Conservation (phyloP, 2,329 filamentous ascomycete genomes). For the Diaporthe sp. region DNA sequence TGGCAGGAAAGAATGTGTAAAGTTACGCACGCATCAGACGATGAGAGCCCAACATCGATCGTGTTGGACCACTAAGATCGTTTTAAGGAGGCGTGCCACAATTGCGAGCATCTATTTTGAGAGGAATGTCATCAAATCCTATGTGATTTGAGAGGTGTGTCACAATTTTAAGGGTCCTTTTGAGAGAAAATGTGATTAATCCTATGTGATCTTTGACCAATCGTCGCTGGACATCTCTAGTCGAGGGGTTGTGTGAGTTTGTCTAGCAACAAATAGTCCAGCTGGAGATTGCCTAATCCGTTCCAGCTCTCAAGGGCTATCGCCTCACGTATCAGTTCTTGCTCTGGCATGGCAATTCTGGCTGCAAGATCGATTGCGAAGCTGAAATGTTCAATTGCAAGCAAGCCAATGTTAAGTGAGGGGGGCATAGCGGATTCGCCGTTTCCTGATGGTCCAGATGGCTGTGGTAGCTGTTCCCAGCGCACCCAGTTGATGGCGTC, state of each 20-base stretch:
- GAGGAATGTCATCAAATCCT: not conserved
- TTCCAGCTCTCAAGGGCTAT: not conserved
- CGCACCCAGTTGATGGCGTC: not conserved
- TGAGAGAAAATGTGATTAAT: not conserved
- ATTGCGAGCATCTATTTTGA: not conserved
- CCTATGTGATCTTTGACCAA: not conserved
- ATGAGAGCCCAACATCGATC: not conserved
- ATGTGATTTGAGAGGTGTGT: not conserved
- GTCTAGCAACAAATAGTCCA: not conserved
- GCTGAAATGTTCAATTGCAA: not conserved
- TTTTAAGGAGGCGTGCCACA: too few relatives aligned
- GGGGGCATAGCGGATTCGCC: too few relatives aligned
- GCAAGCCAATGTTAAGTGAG: not conserved
- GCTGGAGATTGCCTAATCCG: not conserved
- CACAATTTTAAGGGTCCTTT: not conserved
- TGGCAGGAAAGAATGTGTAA: too few relatives aligned
- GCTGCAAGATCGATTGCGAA: too few relatives aligned
- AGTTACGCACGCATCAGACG: too few relatives aligned
- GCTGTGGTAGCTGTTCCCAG: not conserved
- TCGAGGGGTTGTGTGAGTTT: not conserved
- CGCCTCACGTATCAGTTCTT: not conserved
- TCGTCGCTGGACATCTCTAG: not conserved
- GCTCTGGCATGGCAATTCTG: not conserved
- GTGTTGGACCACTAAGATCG: not conserved
- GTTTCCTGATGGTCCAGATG: not conserved